These are phyloP conservation scores for Lotmaria passim DNA, from an alignment of 208 protist genomes.

Conservation along the genomic window DNA sequence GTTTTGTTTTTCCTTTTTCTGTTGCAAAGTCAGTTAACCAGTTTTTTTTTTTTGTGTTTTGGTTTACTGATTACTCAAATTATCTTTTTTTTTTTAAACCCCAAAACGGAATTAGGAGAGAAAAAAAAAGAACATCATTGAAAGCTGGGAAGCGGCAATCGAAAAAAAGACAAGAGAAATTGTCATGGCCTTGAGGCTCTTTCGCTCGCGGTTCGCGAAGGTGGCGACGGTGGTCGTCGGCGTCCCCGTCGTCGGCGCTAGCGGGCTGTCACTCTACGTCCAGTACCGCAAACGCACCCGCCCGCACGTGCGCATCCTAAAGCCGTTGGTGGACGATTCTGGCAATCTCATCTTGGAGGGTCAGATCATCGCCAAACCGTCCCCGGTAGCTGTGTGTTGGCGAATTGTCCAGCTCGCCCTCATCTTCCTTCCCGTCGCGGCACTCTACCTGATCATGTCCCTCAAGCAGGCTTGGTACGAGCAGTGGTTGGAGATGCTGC, in stretches of 20 bases:
- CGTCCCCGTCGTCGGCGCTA: constrained; percentile 51
- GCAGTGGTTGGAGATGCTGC: constrained; percentile 72
- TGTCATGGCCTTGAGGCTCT: constrained; percentile 26
- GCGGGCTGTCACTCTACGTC: constrained; percentile 66
- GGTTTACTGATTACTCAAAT: no score
- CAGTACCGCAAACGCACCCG: constrained; percentile 65
- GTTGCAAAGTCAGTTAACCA: neutral
- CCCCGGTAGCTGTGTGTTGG: constrained; percentile 37
- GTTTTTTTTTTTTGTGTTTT: no score
- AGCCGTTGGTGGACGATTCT: constrained; percentile 63
- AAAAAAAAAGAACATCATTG: no score
- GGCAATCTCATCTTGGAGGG: constrained; percentile 77
- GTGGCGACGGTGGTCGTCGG: constrained; percentile 38
- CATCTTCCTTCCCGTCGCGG: constrained; percentile 77
- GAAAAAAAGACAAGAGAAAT: no score
- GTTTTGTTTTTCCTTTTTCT: neutral
- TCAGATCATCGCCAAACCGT: constrained; percentile 47
- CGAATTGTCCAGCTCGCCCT: constrained; percentile 63
- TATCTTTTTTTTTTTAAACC: no score
- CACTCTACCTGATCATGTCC: constrained; percentile 81
- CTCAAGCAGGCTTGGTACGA: constrained; percentile 56
- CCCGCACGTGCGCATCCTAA: constrained; percentile 54
- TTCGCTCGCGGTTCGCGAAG: constrained; percentile 27
- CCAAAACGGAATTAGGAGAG: no score
- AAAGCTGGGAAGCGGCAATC: no score